Evolutionary conservation across 192 early-diverging fungal species (phyloP), one percentile per base, ranked within the genome.

Genomic region (Piromyces finnis): DNA sequence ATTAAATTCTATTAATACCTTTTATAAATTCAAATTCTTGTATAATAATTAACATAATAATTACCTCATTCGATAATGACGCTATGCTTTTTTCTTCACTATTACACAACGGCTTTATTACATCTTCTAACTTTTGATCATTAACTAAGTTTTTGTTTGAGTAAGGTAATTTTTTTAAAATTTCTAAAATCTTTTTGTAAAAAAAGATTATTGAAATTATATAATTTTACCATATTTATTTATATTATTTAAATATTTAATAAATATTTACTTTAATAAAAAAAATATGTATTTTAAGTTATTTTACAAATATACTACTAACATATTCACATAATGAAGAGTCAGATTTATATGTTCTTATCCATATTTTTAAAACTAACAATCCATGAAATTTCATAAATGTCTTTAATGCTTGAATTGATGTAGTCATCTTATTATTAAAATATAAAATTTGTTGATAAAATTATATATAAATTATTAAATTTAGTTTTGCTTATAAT

Each of bases 331-430:
- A 68, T n/a, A 68, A n/a, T 68, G 51, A 26, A 9, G 26, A 11
- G 9, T 68, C 51, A 11, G 51, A 68, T 68, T 68, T 68, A n/a
- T 68, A 68, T 0, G 51, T 68, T n/a, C 51, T 68, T n/a, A 68
- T 68, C 51, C 93, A 92, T 68, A 86, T 87, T 83, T 94, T 94
- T 41, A 95, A 83, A 78, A 97, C 90, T 15, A 88, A 87, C 14
- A 94, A 85, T 14, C 94, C 94, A 77, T 91, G 92, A 28, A 91
- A 83, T 28, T 87, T 85, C 29, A 93, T 84, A 82, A 93, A 92
- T 51, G 88, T 85, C 79, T 87, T 83, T 80, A 91, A 82, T 68
- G 51, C 18, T n/a, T 68, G 51, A 22, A 3, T 17, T 11, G 51
- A 68, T 7, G 51, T 68, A 4, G 51, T 68, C 51, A 68, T 68